Evolutionary conservation across 2,329 filamentous ascomycete genomes (phyloP), one percentile per base, ranked within the genome.

Genomic region (Penicillium sp.): DNA sequence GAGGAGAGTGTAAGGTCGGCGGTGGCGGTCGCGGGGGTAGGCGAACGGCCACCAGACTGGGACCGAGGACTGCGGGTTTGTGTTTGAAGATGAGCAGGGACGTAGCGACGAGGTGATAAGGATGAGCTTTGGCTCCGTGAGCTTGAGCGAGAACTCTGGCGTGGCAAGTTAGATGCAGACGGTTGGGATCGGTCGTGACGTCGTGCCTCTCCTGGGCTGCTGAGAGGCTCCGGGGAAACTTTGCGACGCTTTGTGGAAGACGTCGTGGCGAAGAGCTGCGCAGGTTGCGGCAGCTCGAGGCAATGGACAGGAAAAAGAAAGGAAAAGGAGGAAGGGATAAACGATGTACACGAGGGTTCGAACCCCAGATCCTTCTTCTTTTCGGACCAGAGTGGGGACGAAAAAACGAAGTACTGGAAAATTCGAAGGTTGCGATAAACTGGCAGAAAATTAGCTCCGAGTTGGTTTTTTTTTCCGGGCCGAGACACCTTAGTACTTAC

Each of bases 71-170:
- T 70, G 35, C 72, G 67, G 51, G 81, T 75, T 68, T 82, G 80
- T 69, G 79, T 76, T 67, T 82, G 81, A 54, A 85, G 72, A 69
- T 84, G 82, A 51, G 81, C 78, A 57, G 82, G 82, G 53, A 85
- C 75, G 68, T 79, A 82, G 56, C 79, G 76, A 42, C 77, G 68
- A 48, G 70, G 67, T 29, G 72, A 70, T 37, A 60, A 55, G 45
- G 71, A 70, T 41, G 67, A 65, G 55, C 62, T 65, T 51, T 60
- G 62, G 54, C 61, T 66, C 56, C 64, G 66, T 50, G 62, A 61
- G 53, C 57, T 62, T 26, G 67, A 67, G 26, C 61, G 46, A 27
- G 67, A 65, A 15, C 61, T 57, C 40, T 65, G 57, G 22, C 53
- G 65, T 66, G 64, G 58, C 59, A 54, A 62, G 57, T 51, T 62